These are phyloP conservation scores for Phalaenopsis hybrid DNA, from an alignment of 116 monocot genomes.

Conservation along the genomic window DNA sequence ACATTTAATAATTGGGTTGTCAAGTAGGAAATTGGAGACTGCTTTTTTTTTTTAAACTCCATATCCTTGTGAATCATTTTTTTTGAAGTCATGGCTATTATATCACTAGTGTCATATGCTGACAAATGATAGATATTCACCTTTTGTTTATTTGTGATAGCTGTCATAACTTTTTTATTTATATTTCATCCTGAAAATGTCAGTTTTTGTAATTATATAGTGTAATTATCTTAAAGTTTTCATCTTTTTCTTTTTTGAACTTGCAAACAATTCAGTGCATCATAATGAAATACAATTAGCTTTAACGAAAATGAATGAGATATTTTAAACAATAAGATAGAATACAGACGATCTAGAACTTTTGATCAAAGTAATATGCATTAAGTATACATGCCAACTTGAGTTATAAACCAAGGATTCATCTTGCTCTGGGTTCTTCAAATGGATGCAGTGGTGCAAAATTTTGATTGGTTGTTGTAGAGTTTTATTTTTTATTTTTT, in stretches of 20 bases:
- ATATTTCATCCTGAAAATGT: not conserved
- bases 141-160: not conserved
- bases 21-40: not conserved
- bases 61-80: not conserved
- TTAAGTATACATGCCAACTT: not conserved
- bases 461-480: too few relatives aligned
- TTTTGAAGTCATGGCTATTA: not conserved
- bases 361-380: not conserved
- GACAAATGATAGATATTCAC: not conserved
- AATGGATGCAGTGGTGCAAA: too few relatives aligned
- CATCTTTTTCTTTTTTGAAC: not conserved
- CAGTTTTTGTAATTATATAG: not conserved
- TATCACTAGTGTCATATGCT: not conserved
- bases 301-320: too few relatives aligned
- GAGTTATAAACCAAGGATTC: too few relatives aligned
- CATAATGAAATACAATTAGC: not conserved
- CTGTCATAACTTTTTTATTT: not conserved
- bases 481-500: too few relatives aligned
- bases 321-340: too few relatives aligned
- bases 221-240: not conserved
- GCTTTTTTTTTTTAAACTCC: not conserved
- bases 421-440: too few relatives aligned
- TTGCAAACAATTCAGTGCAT: not conserved
- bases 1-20: not conserved
- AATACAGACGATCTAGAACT: not conserved